Evolutionary conservation across 1,284 basidiomycete genomes (phyloP).

Genomic region (Tremellales sp.): DNA sequence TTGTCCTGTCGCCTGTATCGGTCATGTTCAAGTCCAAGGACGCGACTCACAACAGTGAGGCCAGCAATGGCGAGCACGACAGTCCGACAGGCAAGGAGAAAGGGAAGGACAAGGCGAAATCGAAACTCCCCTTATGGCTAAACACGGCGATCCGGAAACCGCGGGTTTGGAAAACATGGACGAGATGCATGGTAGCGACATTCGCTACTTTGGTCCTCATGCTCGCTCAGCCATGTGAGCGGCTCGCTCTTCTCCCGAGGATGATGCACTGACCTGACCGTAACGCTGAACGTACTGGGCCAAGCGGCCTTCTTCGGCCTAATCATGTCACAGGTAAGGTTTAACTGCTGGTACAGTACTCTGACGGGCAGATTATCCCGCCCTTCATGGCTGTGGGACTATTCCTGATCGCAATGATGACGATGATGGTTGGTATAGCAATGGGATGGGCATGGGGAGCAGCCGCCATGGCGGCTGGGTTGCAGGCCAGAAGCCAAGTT

Average conservation of each 20-base stretch:
- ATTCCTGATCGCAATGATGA: slow-evolving; percentile 49
- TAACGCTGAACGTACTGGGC: slow-evolving; percentile 26
- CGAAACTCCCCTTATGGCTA: slow-evolving; percentile 29
- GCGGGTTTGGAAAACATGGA: slow-evolving; percentile 43
- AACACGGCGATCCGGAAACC: slow-evolving; percentile 13
- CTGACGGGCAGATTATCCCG: slow-evolving; percentile 35
- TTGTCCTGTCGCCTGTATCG: too few relatives aligned
- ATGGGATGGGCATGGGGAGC: slow-evolving; percentile 71
- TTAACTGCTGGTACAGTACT: not conserved
- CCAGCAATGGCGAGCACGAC: too few relatives aligned
- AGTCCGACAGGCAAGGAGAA: too few relatives aligned
- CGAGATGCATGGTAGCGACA: slow-evolving; percentile 33
- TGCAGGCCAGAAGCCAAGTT: slow-evolving; percentile 56
- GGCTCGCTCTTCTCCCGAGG: not conserved
- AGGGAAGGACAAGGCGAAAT: slow-evolving; percentile 1
- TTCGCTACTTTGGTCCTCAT: slow-evolving; percentile 35
- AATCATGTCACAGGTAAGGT: slow-evolving; percentile 13
- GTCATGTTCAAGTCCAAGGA: too few relatives aligned
- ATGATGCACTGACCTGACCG: not conserved
- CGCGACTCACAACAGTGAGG: too few relatives aligned
- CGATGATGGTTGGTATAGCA: slow-evolving; percentile 58
- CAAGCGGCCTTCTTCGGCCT: slow-evolving; percentile 41
- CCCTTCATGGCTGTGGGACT: slow-evolving; percentile 41
- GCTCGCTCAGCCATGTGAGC: slow-evolving; percentile 28
- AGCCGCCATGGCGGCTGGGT: slow-evolving; percentile 65